phyloP scores from a whole-genome alignment of 2,329 filamentous ascomycete genomes.

The Aspergillus ochraceus region DNA sequence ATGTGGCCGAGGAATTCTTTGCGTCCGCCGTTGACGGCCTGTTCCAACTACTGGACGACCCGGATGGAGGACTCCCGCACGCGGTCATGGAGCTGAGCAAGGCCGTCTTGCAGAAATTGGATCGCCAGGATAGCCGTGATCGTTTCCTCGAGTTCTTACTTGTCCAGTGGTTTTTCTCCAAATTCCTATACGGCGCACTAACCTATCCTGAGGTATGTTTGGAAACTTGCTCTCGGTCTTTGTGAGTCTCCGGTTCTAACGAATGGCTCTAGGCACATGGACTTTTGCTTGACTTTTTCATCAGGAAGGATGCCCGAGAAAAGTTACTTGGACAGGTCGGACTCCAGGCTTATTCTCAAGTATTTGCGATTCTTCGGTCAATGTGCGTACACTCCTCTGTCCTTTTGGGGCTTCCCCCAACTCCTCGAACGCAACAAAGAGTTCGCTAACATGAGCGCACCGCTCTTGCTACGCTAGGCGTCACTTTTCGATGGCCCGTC shows the following conservation, averaged over 20 bases:
- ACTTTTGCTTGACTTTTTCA: slow-evolving; percentile 82
- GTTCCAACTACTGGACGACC: slow-evolving; percentile 83
- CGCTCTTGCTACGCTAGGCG: slow-evolving; percentile 23
- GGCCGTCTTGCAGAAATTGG: slow-evolving; percentile 75
- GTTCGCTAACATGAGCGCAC: not conserved
- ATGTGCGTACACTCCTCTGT: slow-evolving; percentile 55
- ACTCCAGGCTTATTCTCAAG: slow-evolving; percentile 74
- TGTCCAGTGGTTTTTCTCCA: slow-evolving; percentile 88
- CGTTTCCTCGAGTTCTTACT: slow-evolving; percentile 81
- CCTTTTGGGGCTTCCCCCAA: slow-evolving; percentile 18
- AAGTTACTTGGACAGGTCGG: slow-evolving; percentile 73
- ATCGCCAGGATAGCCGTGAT: slow-evolving; percentile 68
- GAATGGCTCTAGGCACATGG: slow-evolving; percentile 52
- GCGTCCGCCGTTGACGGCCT: slow-evolving; percentile 75
- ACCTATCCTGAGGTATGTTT: slow-evolving; percentile 77
- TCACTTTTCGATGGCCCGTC: slow-evolving; percentile 37
- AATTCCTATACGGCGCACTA: slow-evolving; percentile 79
- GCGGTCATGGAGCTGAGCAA: slow-evolving; percentile 81
- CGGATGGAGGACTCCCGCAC: slow-evolving; percentile 82
- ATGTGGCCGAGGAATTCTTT: slow-evolving; percentile 85
- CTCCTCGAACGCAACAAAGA: not conserved
- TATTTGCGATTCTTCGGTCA: slow-evolving; percentile 70
- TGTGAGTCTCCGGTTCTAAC: slow-evolving; percentile 18
- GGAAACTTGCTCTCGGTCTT: not conserved
- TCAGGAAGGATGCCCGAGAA: slow-evolving; percentile 85